A percentile compares a stretch with the other conserved stretches of the same genome.
These are phyloP conservation scores for Podospora sp. DNA, from an alignment of 495 filamentous ascomycete species.

Conservation along the genomic window DNA sequence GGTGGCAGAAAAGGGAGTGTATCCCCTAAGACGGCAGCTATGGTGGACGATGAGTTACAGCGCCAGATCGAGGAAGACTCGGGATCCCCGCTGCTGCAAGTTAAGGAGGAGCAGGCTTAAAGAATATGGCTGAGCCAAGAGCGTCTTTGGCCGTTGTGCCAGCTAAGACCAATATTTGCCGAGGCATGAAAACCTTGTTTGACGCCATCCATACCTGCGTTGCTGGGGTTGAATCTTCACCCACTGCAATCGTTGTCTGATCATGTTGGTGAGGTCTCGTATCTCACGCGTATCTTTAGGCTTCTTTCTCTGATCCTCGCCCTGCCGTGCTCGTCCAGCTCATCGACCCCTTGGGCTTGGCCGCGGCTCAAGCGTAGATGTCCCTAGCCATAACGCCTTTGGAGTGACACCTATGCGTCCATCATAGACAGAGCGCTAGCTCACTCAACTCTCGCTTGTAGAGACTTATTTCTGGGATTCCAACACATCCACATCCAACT, in stretches of 20 bases:
- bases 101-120: constrained; percentile 32
- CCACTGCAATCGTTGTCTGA: not conserved
- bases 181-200: too few species aligned
- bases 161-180: too few species aligned
- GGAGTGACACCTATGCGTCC: not conserved
- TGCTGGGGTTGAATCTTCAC: not conserved
- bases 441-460: constrained; percentile 7
- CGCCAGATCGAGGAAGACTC: constrained; percentile 28
- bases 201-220: not conserved
- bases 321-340: not conserved
- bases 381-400: not conserved
- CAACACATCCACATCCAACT: constrained; percentile 85
- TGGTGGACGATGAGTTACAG: constrained; percentile 32
- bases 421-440: not conserved
- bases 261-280: not conserved
- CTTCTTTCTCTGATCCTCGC: not conserved
- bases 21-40: constrained; percentile 14
- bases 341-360: not conserved
- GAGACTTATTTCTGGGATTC: constrained; percentile 14
- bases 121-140: not conserved
- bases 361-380: not conserved
- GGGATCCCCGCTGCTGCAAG: constrained; percentile 23
- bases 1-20: constrained; percentile 3
- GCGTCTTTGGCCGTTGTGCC: not conserved
- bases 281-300: not conserved